A percentile compares a stretch with the other conserved stretches of the same genome.
Conservation (phyloP, 192 early-diverging fungal genomes). For the Coemansia sp. region DNA sequence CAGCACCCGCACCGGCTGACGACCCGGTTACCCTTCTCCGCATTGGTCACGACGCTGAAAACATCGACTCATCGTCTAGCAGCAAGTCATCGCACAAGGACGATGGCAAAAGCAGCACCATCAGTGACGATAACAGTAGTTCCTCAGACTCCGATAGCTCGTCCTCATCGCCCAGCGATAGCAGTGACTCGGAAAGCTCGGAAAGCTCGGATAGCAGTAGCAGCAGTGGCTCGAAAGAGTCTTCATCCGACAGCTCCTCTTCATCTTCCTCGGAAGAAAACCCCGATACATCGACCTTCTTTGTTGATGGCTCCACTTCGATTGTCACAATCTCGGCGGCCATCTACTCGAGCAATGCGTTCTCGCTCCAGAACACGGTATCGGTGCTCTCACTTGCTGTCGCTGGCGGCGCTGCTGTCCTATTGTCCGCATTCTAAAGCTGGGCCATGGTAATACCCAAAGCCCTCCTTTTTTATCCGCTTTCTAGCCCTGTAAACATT, state of each 20-base stretch:
- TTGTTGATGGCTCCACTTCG: slow-evolving; percentile 20
- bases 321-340: slow-evolving; percentile 4
- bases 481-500: too few relatives aligned
- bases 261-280: not conserved
- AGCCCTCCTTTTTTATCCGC: too few relatives aligned
- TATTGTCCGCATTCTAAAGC: slow-evolving; percentile 33
- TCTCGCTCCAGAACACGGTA: slow-evolving; percentile 3
- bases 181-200: not conserved
- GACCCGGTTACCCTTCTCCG: slow-evolving; percentile 7
- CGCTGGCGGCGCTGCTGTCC: slow-evolving; percentile 25
- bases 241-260: not conserved
- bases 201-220: not conserved
- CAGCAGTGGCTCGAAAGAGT: not conserved
- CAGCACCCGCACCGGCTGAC: slow-evolving; percentile 5
- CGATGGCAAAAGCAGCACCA: not conserved
- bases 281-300: slow-evolving; percentile 16
- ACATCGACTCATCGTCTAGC: not conserved
- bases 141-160: not conserved
- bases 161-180: not conserved
- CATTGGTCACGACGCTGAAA: slow-evolving; percentile 18
- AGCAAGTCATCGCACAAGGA: not conserved
- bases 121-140: not conserved
- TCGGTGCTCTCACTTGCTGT: slow-evolving; percentile 23
- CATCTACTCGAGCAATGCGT: not conserved
- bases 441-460: not conserved